Base-by-base conservation (phyloP, 768 basidiomycete species). In the Mycena filopes region DNA sequence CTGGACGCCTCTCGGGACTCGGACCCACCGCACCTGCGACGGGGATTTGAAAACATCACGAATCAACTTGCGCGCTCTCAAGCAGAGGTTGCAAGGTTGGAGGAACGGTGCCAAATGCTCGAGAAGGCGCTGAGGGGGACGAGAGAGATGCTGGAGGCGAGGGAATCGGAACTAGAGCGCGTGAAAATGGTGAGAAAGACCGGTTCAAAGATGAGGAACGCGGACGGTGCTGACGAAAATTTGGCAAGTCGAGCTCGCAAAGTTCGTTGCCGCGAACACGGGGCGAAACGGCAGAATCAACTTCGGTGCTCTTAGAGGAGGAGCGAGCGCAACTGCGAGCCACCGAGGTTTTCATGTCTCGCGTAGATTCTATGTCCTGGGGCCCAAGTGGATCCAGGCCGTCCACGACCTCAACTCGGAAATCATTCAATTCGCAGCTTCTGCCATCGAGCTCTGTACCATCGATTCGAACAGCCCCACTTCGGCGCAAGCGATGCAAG, bases 401-500 rank as follows among this genome's bases (percentile, higher is more conserved):
- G 87, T 93, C 16, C 88, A 90, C 67, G 92, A 93, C 71, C 83
- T 93, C 74, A 93, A 93, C 73, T 87, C 89, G 0, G 91, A 93
- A 76, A 89, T 93, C 63, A 82, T 91, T n/a, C 92, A 92, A 67
- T 91, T 91, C 63, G 89, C 91, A 11, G 90, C 91, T 18, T 85
- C 88, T 25, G 91, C 89, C 9, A 88, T 89, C 18, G 92, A 94
- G 75, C 80, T 87, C 43, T 88, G 86, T 68, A 82, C 83, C 2
- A 88, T 89, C 71, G 79, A 79, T 40, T 31, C 71, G 79, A 12
- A 72, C 81, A 20, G 75, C 80, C 15, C 70, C 82, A 25, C 82
- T 66, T 74, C 81, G 10, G 74, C 80, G 6, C 85, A 89, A 69
- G 84, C 85, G 40, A 82, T 86, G 74, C 83, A 87, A 57, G 88